Conservation (phyloP, 306 rosid species). For the Vachellia collinsii region DNA sequence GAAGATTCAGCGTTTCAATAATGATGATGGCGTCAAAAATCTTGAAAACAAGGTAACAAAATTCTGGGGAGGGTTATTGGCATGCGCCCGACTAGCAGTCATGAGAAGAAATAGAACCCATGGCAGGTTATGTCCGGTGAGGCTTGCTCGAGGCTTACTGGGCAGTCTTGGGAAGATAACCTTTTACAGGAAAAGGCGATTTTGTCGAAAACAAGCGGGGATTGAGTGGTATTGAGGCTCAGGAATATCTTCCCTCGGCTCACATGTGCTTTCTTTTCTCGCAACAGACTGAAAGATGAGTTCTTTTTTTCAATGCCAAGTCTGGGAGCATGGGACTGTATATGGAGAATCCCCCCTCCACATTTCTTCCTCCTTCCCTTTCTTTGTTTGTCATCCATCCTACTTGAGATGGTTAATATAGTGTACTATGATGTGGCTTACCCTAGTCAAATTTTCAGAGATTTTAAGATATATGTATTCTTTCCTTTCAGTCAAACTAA, state of each 20-base stretch:
- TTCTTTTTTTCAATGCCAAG: background rate
- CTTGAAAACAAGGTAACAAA: constrained; percentile 38
- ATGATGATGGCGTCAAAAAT: constrained; percentile 31
- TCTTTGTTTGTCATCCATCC: background rate
- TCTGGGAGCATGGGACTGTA: background rate
- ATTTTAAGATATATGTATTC: background rate
- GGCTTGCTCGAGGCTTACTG: constrained; percentile 47
- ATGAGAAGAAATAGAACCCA: constrained; percentile 40
- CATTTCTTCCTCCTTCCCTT: background rate
- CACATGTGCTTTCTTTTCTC: background rate
- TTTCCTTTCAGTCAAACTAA: background rate
- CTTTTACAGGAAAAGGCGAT: constrained; percentile 49
- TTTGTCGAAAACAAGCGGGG: constrained; percentile 34
- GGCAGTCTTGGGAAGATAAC: constrained; percentile 59
- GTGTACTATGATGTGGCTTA: background rate
- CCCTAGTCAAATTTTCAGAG: background rate
- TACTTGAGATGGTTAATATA: background rate
- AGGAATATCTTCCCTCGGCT: background rate
- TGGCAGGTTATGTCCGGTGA: constrained; percentile 43
- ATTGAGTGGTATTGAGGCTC: constrained; percentile 32
- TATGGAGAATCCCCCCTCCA: background rate
- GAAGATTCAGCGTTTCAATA: constrained; percentile 36
- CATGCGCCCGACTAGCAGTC: constrained; percentile 42
- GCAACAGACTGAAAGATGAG: constrained; percentile 10
- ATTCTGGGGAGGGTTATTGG: constrained; percentile 61